Evolutionary conservation across 345 rosid species (phyloP), one percentile per base, ranked within the genome.

Genomic region (Zanthoxylum bungeanum): DNA sequence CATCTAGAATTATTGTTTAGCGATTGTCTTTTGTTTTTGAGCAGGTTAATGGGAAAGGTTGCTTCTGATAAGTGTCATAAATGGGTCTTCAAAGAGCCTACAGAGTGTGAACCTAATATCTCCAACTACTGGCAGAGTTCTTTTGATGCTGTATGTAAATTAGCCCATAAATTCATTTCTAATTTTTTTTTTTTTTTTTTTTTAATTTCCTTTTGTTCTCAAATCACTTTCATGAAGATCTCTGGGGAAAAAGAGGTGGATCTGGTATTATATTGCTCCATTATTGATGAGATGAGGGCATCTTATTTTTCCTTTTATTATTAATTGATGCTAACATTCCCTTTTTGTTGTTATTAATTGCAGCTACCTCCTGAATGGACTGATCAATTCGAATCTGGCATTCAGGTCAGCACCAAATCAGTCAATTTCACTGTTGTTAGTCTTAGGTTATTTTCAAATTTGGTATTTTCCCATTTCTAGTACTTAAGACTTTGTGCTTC

Each of bases 21-120:
- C n/a, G n/a, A n/a, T n/a, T n/a, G n/a, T n/a, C n/a, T n/a, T n/a
- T n/a, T n/a, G n/a, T n/a, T n/a, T 39, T 59, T 51, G 64, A 40
- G 28, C 91, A 95, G 99, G 86, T 86, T 95, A 74, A 95, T 95
- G 99, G 99, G 99, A 70, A 95, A 95, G 76, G 99, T 95, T 82
- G 99, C 99, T 66, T 92, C 99, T n/a, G n/a, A n/a, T n/a, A n/a
- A 94, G 87, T 95, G 99, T 71, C 98, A 94, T 82, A 94, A 94
- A 72, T 94, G 98, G 98, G 98, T 94, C 14, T 94, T 92, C 89
- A 94, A 92, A 80, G 98, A 94, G 77, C 98, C 97, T 56, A 80
- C 92, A 52, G 98, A 94, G 78, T 89, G 86, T 78, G 98, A 94
- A 86, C 88, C 93, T 14, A 92, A 87, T 75, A 85, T 89, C 80